Conservation (phyloP, 805 yeast genomes). For the Hanseniaspora meyeri region DNA sequence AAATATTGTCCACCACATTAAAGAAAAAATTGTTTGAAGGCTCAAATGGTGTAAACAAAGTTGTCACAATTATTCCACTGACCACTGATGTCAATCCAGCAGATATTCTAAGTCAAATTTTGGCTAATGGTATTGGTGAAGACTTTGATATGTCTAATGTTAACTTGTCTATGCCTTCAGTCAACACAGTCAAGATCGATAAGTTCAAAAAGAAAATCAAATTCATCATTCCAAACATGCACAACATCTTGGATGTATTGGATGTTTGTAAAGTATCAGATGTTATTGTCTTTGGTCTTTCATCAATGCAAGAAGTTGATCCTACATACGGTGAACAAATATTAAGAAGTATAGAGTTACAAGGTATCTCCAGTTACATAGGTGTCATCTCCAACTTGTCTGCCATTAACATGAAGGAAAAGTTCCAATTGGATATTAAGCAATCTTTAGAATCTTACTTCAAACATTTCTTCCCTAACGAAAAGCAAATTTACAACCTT, state of each 20-base stretch:
- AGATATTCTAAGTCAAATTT: conserved; percentile 41
- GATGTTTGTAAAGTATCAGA: conserved; percentile 87
- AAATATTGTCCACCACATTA: conserved; percentile 47
- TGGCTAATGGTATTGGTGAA: conserved; percentile 26
- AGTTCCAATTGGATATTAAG: conserved; percentile 59
- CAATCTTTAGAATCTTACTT: conserved; percentile 55
- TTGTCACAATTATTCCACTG: conserved; percentile 68
- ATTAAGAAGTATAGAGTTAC: conserved; percentile 75
- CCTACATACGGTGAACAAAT: conserved; percentile 74
- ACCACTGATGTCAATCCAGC: conserved; percentile 54
- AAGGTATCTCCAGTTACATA: conserved; percentile 74
- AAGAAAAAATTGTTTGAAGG: conserved; percentile 70
- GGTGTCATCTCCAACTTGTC: conserved; percentile 71
- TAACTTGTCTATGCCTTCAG: conserved; percentile 35
- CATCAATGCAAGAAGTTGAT: conserved; percentile 76
- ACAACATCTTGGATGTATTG: conserved; percentile 52
- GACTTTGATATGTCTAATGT: conserved; percentile 28
- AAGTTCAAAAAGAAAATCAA: conserved; percentile 68
- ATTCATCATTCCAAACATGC: conserved; percentile 57
- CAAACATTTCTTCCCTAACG: conserved; percentile 66
- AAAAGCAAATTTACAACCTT: conserved; percentile 62
- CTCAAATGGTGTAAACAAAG: conserved; percentile 64
- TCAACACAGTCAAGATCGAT: conserved; percentile 40
- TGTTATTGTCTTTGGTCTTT: conserved; percentile 76
- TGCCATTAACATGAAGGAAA: conserved; percentile 54